phyloP scores from a whole-genome alignment of 2,329 filamentous ascomycete genomes.

The Diaporthe humulicola region DNA sequence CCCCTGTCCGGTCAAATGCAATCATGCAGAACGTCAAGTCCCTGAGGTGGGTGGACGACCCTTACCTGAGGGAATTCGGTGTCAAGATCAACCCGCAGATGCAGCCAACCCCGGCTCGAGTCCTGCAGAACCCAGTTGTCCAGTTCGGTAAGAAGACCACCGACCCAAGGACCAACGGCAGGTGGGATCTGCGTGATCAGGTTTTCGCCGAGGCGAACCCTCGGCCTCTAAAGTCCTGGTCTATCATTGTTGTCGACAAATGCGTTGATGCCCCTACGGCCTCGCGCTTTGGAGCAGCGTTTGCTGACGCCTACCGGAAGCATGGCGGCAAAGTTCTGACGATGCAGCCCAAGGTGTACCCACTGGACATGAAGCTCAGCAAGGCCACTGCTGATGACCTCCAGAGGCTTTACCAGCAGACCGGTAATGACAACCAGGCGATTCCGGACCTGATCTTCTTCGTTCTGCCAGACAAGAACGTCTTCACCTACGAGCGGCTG shows the following conservation, averaged over 20 bases:
- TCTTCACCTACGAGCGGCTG: conserved; percentile 82
- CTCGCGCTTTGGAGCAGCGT: conserved; percentile 65
- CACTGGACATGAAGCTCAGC: conserved; percentile 39
- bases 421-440: conserved; percentile 64
- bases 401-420: conserved; percentile 66
- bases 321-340: conserved; percentile 62
- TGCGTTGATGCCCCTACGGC: conserved; percentile 67
- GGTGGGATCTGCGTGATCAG: conserved; percentile 89
- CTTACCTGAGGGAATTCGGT: conserved; percentile 79
- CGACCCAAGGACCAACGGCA: conserved; percentile 76
- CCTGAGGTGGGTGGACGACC: conserved; percentile 77
- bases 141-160: conserved; percentile 71
- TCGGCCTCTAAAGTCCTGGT: conserved; percentile 78
- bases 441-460: conserved; percentile 85
- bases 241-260: conserved; percentile 75
- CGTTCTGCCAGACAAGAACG: conserved; percentile 79
- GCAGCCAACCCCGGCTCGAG: conserved; percentile 75
- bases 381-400: conserved; percentile 66
- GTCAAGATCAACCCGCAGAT: conserved; percentile 76
- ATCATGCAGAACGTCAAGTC: conserved; percentile 78
- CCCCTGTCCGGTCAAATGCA: conserved; percentile 73
- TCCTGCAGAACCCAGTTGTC: conserved; percentile 80
- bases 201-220: conserved; percentile 79
- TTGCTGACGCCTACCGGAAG: conserved; percentile 59
- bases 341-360: conserved; percentile 52